Evolutionary conservation across 257 asterid species (phyloP), one percentile per base, ranked within the genome.

Genomic region (Scutellaria galericulata): DNA sequence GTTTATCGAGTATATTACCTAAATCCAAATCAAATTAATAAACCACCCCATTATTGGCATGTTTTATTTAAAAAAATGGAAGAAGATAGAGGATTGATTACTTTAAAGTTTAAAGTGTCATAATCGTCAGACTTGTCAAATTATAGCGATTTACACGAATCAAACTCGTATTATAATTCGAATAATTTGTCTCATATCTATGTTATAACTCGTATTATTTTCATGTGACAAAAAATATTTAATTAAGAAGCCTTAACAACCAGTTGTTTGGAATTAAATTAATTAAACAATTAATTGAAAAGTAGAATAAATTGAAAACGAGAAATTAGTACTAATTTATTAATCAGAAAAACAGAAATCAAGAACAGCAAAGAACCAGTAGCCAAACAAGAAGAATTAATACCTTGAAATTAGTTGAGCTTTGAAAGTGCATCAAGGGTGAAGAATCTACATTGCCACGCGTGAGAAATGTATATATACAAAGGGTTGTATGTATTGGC

Each of bases 361-460:
- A 53, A 64, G n/a, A 64, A 54, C 5, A 10, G 39, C 13, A 56
- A 18, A 46, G 9, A 14, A n/a, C 41, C 9, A 64, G 39, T 5
- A 39, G 1, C 50, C 57, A n/a, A 66, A 3, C 31, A 31, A 9
- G 44, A 71, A 11, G 37, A 31, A 31, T 31, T 31, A 31, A 31
- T 31, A 31, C 37, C 37, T 31, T 4, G 37, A 31, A 31, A 4
- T 31, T 31, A 31, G 37, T 2, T 31, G 37, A 31, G 37, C 37
- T 31, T 3, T 31, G 37, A 42, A 68, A n/a, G 7, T 4, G 42
- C 41, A 54, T 53, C 42, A 55, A 35, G 8, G 56, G 65, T 13
- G 72, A 37, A 46, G 44, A 64, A 64, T 57, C 59, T 24, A 7
- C 56, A 64, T 10, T 35, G 42, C 56, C 46, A 72, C 3, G 42